Base-by-base conservation (phyloP, 306 rosid genomes). In the Arachis stenosperma region DNA sequence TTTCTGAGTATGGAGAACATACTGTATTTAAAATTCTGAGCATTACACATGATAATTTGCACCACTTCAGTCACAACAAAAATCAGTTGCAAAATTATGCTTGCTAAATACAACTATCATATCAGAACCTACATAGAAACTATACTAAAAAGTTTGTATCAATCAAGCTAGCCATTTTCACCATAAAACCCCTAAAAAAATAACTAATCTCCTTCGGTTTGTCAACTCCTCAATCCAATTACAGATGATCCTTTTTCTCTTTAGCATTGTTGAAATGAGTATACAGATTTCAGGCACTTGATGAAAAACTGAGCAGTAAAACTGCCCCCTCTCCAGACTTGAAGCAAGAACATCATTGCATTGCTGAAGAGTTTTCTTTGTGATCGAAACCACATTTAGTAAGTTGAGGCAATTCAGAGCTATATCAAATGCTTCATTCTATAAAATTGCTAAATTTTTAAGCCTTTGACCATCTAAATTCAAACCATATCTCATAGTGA, bases 401-500 rank as follows among this genome's bases (percentile, higher is more conserved):
- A 68, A 78, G 61, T 17, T 57, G 43, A 60, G 69, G 67, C 77
- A 61, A 52, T 66, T 67, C 2, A 5, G 44, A 75, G 78, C 83
- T 59, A 55, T 41, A 63, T 67, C 43, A 55, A 59, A 40, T 42
- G 64, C 69, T 74, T 72, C 68, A 56, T 22, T 53, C 12, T 12
- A 17, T 17, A 58, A 69, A 69, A 58, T 36, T 36, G 55, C 59
- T 1, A 12, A 27, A 61, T 65, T 29, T 76, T 88, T 88, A 90
- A 12, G 75, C 78, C 72, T 78, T 88, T 0, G 84, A 42, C 79
- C 88, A 81, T 79, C 87, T 84, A 80, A 93, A 93, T 75, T 83
- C 91, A 10, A 86, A 93, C 98, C 98, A 93, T 75, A 93, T 88
- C 80, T 93, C 98, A 13, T 86, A 93, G 76, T 93, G 98, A 82